These are phyloP conservation scores for Candida hispaniensis DNA, from an alignment of 805 yeast species.

Conservation along the genomic window DNA sequence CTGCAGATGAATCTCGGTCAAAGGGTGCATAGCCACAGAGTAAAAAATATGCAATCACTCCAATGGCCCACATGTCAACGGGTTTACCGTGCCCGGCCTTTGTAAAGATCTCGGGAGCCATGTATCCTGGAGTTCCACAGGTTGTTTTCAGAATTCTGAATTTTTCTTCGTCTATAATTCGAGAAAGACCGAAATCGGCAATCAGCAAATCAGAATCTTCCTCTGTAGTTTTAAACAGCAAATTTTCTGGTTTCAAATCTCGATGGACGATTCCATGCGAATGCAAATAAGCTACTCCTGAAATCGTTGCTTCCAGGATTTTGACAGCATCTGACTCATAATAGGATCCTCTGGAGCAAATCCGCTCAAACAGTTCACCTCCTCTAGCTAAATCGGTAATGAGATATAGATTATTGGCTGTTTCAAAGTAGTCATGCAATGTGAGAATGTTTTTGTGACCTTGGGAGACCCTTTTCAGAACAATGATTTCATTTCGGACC, in stretches of 20 bases:
- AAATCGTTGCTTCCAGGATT: constrained; percentile 40
- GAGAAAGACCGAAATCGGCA: constrained; percentile 59
- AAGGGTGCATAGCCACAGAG: constrained; percentile 68
- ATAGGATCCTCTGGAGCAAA: constrained; percentile 38
- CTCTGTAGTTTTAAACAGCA: constrained; percentile 39
- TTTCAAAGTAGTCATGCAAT: constrained; percentile 60
- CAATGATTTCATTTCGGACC: constrained; percentile 51
- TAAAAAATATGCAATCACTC: constrained; percentile 60
- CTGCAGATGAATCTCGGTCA: constrained; percentile 60
- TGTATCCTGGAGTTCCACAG: constrained; percentile 63
- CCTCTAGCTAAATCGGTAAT: constrained; percentile 60
- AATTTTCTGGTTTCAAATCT: constrained; percentile 63
- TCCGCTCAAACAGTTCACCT: constrained; percentile 57
- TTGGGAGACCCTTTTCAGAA: constrained; percentile 41
- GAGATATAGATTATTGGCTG: constrained; percentile 41
- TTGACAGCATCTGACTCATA: constrained; percentile 41
- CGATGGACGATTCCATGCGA: constrained; percentile 52
- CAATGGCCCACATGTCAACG: constrained; percentile 70
- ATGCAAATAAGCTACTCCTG: constrained; percentile 51
- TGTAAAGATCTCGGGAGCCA: constrained; percentile 59
- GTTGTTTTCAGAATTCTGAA: constrained; percentile 36
- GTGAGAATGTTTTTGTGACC: constrained; percentile 48
- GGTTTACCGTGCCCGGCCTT: constrained; percentile 45
- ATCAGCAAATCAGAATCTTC: constrained; percentile 35
- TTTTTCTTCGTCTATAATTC: constrained; percentile 35